Conservation (phyloP, 257 asterid species). For the Gentiana straminea region DNA sequence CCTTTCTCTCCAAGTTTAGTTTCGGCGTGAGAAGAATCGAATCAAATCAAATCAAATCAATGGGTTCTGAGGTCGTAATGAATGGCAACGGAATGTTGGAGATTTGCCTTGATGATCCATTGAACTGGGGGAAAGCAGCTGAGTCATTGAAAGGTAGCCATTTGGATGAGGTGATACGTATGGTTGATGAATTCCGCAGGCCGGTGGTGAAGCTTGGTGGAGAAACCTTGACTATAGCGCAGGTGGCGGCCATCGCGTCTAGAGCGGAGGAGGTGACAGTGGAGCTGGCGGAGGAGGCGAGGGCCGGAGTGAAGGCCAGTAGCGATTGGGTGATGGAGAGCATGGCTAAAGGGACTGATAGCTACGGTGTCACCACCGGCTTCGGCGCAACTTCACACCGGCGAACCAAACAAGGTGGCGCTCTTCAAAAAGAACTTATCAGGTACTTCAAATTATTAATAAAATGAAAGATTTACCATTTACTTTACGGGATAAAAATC, state of each 20-base stretch:
- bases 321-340: conserved; percentile 96
- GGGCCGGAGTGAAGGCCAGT: conserved; percentile 87
- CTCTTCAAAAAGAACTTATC: conserved; percentile 83
- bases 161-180: conserved; percentile 67
- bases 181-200: conserved; percentile 75
- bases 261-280: conserved; percentile 46
- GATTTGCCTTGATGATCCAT: conserved; percentile 50
- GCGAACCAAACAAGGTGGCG: conserved; percentile 83
- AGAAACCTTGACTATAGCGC: conserved; percentile 54
- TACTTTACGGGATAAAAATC: no score
- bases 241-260: conserved; percentile 81
- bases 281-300: conserved; percentile 66
- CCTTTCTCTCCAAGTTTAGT: no score
- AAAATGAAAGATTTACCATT: no score
- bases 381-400: conserved; percentile 86
- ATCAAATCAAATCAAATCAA: neutral
- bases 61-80: conserved; percentile 23
- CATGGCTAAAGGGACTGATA: conserved; percentile 75
- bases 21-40: neutral
- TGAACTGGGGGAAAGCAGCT: conserved; percentile 86
- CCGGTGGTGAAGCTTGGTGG: conserved; percentile 82
- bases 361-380: conserved; percentile 88
- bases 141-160: conserved; percentile 74
- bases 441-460: conserved; percentile 30
- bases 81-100: conserved; percentile 17